These are phyloP conservation scores for Coniochaeta prunicola DNA, from an alignment of 2,329 filamentous ascomycete species.

Conservation along the genomic window DNA sequence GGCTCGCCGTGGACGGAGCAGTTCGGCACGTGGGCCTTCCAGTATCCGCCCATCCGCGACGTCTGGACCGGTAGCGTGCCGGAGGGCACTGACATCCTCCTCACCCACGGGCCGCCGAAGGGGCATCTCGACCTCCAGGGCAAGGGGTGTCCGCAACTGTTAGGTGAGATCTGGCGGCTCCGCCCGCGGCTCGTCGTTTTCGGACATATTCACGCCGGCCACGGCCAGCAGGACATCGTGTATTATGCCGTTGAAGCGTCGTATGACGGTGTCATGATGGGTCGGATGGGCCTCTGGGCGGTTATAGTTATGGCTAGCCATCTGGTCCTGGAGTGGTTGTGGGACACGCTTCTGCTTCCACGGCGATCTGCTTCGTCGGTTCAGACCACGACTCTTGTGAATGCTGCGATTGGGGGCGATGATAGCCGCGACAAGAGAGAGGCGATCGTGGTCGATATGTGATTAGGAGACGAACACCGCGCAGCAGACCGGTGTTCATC, in stretches of 20 bases:
- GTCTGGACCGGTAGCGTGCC: slow-evolving; percentile 19
- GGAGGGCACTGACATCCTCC: slow-evolving; percentile 20
- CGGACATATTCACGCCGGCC: slow-evolving; percentile 26
- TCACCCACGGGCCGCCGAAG: slow-evolving; percentile 25
- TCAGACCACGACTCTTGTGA: slow-evolving; percentile 6
- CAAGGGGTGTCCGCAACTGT: slow-evolving; percentile 18
- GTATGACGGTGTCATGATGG: slow-evolving; percentile 3
- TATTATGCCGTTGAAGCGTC: slow-evolving; percentile 7
- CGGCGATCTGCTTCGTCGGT: slow-evolving; percentile 5
- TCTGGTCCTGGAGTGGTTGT: neutral
- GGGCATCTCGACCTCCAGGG: slow-evolving; percentile 23
- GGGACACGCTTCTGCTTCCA: slow-evolving; percentile 1
- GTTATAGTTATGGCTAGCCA: slow-evolving; percentile 1
- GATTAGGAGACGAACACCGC: neutral
- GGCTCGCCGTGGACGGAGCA: slow-evolving; percentile 26
- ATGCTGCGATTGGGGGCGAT: slow-evolving; percentile 9
- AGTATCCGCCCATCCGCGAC: slow-evolving; percentile 24
- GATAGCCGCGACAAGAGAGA: slow-evolving; percentile 5
- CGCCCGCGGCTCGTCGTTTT: slow-evolving; percentile 26
- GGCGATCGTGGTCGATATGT: slow-evolving; percentile 5
- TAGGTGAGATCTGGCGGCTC: slow-evolving; percentile 22
- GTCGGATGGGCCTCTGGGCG: slow-evolving; percentile 5
- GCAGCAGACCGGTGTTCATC: neutral
- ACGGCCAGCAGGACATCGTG: slow-evolving; percentile 10
- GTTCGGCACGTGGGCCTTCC: slow-evolving; percentile 32